These are phyloP conservation scores for Fusarium abutilonis DNA, from an alignment of 2,329 filamentous ascomycete genomes.

Conservation along the genomic window DNA sequence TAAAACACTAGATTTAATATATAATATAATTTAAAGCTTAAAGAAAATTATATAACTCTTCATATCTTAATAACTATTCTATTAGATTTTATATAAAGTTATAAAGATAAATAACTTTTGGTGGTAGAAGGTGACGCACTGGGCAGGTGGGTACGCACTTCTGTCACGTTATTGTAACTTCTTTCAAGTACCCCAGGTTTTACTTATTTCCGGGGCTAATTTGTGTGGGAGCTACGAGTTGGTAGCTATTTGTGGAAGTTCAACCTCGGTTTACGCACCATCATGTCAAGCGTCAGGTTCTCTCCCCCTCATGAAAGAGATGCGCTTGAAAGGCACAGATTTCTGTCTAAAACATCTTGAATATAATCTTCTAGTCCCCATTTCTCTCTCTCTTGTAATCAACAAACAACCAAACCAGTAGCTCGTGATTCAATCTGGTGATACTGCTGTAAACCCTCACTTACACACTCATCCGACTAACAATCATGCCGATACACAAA, in stretches of 20 bases:
- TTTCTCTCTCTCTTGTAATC: not conserved
- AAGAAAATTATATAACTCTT: too few relatives aligned
- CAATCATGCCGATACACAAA: slow-evolving; percentile 56
- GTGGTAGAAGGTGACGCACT: too few relatives aligned
- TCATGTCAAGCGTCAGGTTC: slow-evolving; percentile 12
- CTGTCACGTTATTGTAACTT: too few relatives aligned
- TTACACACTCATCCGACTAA: not conserved
- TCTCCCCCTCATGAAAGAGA: slow-evolving; percentile 6
- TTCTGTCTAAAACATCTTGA: not conserved
- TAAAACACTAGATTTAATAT: too few relatives aligned
- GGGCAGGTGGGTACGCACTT: too few relatives aligned
- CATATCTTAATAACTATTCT: too few relatives aligned
- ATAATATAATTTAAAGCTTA: too few relatives aligned
- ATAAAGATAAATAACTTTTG: too few relatives aligned
- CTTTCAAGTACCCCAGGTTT: slow-evolving; percentile 19
- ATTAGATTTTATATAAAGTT: too few relatives aligned
- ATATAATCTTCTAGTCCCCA: not conserved
- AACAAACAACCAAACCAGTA: not conserved
- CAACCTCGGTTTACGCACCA: slow-evolving; percentile 17
- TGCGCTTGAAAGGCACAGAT: not conserved
- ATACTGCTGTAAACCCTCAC: slow-evolving; percentile 6
- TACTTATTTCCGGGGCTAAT: slow-evolving; percentile 10
- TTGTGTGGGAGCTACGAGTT: slow-evolving; percentile 10
- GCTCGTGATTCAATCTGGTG: not conserved
- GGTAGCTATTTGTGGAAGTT: slow-evolving; percentile 30